Base-by-base conservation (phyloP, 164 flowering plant species). In the Sedum album region DNA sequence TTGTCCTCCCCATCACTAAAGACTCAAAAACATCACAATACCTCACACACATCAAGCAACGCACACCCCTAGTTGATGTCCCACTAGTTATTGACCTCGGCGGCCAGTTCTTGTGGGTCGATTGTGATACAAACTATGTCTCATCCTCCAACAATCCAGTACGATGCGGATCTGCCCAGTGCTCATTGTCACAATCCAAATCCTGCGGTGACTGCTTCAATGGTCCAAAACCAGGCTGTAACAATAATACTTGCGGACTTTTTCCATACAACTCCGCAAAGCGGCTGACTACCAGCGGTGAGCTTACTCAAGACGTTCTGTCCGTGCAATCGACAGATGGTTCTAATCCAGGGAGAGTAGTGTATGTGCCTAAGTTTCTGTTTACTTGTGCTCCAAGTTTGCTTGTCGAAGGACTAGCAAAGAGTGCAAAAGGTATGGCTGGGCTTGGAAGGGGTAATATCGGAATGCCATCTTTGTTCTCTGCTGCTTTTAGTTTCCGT, bases 21-120 rank as follows among this genome's bases (percentile, higher is more conserved):
- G 79, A 79, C 68, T 6, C 70, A 4, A 31, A 69, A 4, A 74
- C 73, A 5, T 63, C 48, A 39, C 79, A 79, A 57, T 79, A 79
- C 66, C 10, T 74, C 42, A 72, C 77, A 28, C 48, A 64, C 10
- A 65, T 76, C 62, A 69, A 41, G 20, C 77, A 76, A 31, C 53
- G 82, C 41, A 79, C 82, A 7, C 79, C 82, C 3, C 70, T 75
- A 0, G 74, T 72, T 9, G 65, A 69, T 1, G 72, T 79, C 11
- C 48, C 55, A 1, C 36, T 79, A 6, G 62, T 72, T 3, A 21
- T 79, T 9, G 76, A 79, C 53, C 66, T 79, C 20, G 77, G 77
- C 21, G 75, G 79, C 9, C 71, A 72, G 0, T 65, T 30, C 68
- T 39, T 76, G 3, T 76, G 79, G 79, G 74, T 67, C 4, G 75